phyloP scores from a whole-genome alignment of 1,139 yeast genomes.

The Kodamaea alishanica region DNA sequence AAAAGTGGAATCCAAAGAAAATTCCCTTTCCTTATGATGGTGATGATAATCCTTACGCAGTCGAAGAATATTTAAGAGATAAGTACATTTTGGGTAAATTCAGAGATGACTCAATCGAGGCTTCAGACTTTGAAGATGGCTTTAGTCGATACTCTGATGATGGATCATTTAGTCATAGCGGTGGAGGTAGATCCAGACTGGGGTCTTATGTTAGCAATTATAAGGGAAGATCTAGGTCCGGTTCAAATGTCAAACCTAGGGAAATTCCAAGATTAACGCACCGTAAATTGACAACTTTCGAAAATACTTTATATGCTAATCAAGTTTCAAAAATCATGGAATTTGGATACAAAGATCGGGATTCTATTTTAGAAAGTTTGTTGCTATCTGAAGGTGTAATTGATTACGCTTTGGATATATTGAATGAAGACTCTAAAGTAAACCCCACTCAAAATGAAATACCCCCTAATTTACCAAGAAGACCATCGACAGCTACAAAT shows the following conservation, averaged over 20 bases:
- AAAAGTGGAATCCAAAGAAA: slow-evolving; percentile 58
- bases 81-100: slow-evolving; percentile 49
- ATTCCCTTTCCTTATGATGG: slow-evolving; percentile 71
- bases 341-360: slow-evolving; percentile 48
- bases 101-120: slow-evolving; percentile 31
- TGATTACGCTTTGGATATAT: slow-evolving; percentile 45
- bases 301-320: slow-evolving; percentile 36
- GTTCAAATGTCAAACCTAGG: slow-evolving; percentile 1
- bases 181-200: slow-evolving; percentile 7
- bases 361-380: slow-evolving; percentile 49
- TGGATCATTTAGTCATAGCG: slow-evolving; percentile 2
- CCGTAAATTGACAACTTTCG: slow-evolving; percentile 42
- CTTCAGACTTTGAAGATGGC: slow-evolving; percentile 24
- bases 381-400: slow-evolving; percentile 45
- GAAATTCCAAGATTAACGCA: slow-evolving; percentile 37
- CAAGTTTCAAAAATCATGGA: slow-evolving; percentile 38
- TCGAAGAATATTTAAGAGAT: slow-evolving; percentile 51
- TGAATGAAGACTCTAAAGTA: slow-evolving; percentile 38
- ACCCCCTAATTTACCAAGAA: slow-evolving; percentile 39
- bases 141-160: slow-evolving; percentile 17
- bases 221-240: slow-evolving; percentile 3
- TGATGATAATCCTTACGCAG: slow-evolving; percentile 45
- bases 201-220: slow-evolving; percentile 5
- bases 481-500: slow-evolving; percentile 26
- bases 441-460: slow-evolving; percentile 36